phyloP scores from a whole-genome alignment of 2,329 filamentous ascomycete genomes.

The Cladophialophora immunda region DNA sequence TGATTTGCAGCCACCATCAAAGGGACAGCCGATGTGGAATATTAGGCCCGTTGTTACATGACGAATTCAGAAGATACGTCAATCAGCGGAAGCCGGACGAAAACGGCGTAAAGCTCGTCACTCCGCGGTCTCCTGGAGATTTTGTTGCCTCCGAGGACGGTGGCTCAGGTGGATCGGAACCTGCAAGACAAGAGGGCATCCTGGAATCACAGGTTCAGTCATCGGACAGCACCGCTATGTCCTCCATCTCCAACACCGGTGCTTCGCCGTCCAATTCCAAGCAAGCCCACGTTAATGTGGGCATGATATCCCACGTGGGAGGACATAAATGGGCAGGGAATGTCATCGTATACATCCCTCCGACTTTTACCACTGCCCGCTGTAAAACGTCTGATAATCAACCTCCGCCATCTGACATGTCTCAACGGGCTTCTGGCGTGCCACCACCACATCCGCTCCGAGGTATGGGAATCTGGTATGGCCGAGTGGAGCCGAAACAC shows the following conservation, averaged over 20 bases:
- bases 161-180: neutral
- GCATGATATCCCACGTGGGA: conserved; percentile 79
- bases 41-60: conserved; percentile 75
- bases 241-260: conserved; percentile 2
- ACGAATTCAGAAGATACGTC: conserved; percentile 68
- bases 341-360: conserved; percentile 76
- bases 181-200: neutral
- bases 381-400: neutral
- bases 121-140: neutral
- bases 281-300: conserved; percentile 47
- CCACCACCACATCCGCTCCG: conserved; percentile 34
- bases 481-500: conserved; percentile 83
- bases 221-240: neutral
- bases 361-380: conserved; percentile 11
- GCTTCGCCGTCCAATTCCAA: conserved; percentile 26
- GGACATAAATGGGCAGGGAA: conserved; percentile 95
- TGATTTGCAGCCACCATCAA: conserved; percentile 87
- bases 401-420: conserved; percentile 2
- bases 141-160: conserved; percentile 12
- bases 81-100: conserved; percentile 11
- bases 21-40: conserved; percentile 84
- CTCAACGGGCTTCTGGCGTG: conserved; percentile 9
- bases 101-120: conserved; percentile 12
- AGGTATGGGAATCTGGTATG: conserved; percentile 76
- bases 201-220: neutral